Evolutionary conservation across 2,329 filamentous ascomycete genomes (phyloP), one percentile per base, ranked within the genome.

Genomic region (Stagonosporopsis cucurbitacearum): DNA sequence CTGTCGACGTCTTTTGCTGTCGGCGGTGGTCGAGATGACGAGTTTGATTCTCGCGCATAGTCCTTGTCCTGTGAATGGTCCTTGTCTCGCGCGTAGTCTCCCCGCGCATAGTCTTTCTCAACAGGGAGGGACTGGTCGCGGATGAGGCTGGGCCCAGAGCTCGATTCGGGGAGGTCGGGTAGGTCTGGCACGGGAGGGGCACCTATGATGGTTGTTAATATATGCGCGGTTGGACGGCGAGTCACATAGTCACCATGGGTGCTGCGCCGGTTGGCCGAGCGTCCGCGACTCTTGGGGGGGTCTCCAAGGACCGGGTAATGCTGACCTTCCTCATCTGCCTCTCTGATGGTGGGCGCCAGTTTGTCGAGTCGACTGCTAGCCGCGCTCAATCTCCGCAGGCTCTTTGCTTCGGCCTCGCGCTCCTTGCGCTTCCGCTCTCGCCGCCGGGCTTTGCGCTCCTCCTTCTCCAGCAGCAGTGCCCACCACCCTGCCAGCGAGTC

Each of bases 401-500:
- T 91, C 72, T 92, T 89, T 53, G 86, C 87, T 68, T 98, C 92
- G 1, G 84, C 83, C 67, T 99, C 93, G 65, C 86, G 88, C 72
- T 98, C 93, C 70, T 85, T 92, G 8, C 94, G 86, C 71, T 94
- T 97, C 49, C 87, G 85, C 67, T 97, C 92, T 59, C 88, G 83
- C 58, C 92, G 83, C 59, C 80, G 84, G 62, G 93, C 88, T 75
- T 99, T 99, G 8, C 92, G 86, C 72, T 92, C 86, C 71, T 99
- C 95, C 74, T 98, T 99, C 70, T 98, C 95, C 9, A 98, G 86
- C 35, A 99, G 79, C 25, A 99, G 77, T 3, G 91, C 90, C 95
- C 95, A 99, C 95, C 95, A 99, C 6, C 95, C 95, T 46, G 92
- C 91, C 44, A 99, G 79, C 6, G 89, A 85, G 76, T 99, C 94